These are phyloP conservation scores for Phytophthora multivora DNA, from an alignment of 352 stramenopile species.

Conservation along the genomic window DNA sequence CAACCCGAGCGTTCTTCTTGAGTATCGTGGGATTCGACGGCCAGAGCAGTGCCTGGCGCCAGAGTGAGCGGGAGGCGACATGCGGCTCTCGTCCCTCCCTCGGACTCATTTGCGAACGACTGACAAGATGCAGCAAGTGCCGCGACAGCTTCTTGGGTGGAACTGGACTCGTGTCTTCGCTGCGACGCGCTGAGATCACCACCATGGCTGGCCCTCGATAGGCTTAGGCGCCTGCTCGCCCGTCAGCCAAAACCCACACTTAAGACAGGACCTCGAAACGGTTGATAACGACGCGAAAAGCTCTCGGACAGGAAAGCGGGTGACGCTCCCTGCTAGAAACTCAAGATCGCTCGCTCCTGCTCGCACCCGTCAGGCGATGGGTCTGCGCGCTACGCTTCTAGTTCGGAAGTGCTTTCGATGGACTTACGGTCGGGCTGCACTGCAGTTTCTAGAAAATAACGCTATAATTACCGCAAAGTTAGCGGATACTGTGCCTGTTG, in stretches of 20 bases:
- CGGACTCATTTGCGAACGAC: conserved; percentile 15
- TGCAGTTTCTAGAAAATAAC: conserved; percentile 17
- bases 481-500: conserved; percentile 6
- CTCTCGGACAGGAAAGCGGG: conserved; percentile 6
- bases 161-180: conserved; percentile 20
- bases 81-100: conserved; percentile 26
- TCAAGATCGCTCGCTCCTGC: conserved; percentile 13
- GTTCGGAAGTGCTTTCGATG: conserved; percentile 28
- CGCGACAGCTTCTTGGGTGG: conserved; percentile 26
- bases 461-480: conserved; percentile 20
- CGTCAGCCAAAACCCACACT: conserved; percentile 9
- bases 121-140: conserved; percentile 31
- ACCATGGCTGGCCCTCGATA: conserved; percentile 33
- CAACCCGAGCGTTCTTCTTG: conserved; percentile 40
- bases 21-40: conserved; percentile 32
- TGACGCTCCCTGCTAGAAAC: conserved; percentile 8
- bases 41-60: conserved; percentile 44
- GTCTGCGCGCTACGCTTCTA: conserved; percentile 25
- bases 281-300: conserved; percentile 11
- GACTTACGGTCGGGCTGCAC: conserved; percentile 1
- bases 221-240: conserved; percentile 20
- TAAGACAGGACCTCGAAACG: conserved; percentile 20
- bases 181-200: conserved; percentile 23
- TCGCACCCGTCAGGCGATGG: conserved; percentile 1
- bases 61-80: conserved; percentile 28